Evolutionary conservation across 2,329 filamentous ascomycete species (phyloP), one percentile per base, ranked within the genome.

Genomic region (Xylariaceae sp.): DNA sequence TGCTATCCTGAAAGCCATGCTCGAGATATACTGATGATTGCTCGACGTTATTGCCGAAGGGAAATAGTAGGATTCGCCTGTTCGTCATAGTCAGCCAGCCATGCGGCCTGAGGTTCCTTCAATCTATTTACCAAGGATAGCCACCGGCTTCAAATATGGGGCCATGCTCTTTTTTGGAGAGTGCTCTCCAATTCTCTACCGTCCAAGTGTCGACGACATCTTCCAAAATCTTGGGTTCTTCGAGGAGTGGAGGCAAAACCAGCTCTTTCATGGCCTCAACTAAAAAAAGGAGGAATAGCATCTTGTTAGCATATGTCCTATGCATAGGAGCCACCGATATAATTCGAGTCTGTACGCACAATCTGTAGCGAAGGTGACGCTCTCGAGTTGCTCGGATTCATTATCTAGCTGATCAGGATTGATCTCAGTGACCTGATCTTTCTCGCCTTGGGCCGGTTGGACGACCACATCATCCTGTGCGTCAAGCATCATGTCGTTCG

Each of bases 21-120:
- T 99, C 95, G 20, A 99, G 85, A 74, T 98, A 99, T 72, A 99
- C 91, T 5, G 95, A 98, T 45, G 89, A 91, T 69, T 91, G 89
- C 64, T 98, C 93, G 53, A 93, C 90, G 64, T 96, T 93, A 73
- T 99, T 99, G 49, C 95, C 95, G 61, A 88, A 92, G 0, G 95
- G 93, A 70, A 99, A 99, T 72, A 99, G 92, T 14, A 99, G 83
- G 66, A 98, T 89, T 68, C 93, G 89, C 95, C 89, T 93, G 61
- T 20, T 44, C 23, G 47, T 9, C 18, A 12, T 23, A 48, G 60
- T 70, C 46, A 69, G 65, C 51, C 49, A 54, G 37, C 16, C 48
- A 18, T 32, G 21, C 46, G 23, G 44, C 6, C 32, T 10, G 20
- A 40, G 46, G 37, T 20, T 26, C 48, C 42, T 40, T n/a, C 42